Conservation (phyloP, 73 alveolate genomes). For the Paramecium biaurelia region DNA sequence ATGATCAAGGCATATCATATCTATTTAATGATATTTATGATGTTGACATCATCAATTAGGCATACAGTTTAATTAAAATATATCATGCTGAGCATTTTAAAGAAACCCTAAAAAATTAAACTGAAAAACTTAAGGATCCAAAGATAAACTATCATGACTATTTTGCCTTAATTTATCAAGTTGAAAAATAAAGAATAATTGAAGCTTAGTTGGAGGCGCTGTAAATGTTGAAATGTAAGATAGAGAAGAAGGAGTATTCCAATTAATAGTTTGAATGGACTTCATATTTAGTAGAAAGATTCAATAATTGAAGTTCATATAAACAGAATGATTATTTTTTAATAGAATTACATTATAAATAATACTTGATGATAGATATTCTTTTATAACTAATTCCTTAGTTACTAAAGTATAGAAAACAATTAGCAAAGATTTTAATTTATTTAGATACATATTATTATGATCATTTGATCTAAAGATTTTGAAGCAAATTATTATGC, state of each 20-base stretch:
- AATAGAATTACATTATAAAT: not conserved
- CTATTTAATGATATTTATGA: not conserved
- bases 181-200: not conserved
- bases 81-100: not conserved
- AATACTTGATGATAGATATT: not conserved
- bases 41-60: not conserved
- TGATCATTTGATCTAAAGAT: constrained; percentile 34
- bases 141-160: constrained; percentile 1
- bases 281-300: not conserved
- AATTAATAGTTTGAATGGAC: not conserved
- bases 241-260: not conserved
- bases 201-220: not conserved
- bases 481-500: constrained; percentile 51
- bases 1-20: not conserved
- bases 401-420: not conserved
- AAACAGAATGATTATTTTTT: not conserved
- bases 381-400: not conserved
- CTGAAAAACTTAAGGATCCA: not conserved
- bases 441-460: not conserved
- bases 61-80: not conserved
- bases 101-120: not conserved
- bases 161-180: not conserved
- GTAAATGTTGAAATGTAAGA: not conserved
- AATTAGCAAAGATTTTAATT: not conserved
- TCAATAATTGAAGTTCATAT: not conserved